phyloP scores from a whole-genome alignment of 2,329 filamentous ascomycete genomes.

The Alternaria incomplexa region DNA sequence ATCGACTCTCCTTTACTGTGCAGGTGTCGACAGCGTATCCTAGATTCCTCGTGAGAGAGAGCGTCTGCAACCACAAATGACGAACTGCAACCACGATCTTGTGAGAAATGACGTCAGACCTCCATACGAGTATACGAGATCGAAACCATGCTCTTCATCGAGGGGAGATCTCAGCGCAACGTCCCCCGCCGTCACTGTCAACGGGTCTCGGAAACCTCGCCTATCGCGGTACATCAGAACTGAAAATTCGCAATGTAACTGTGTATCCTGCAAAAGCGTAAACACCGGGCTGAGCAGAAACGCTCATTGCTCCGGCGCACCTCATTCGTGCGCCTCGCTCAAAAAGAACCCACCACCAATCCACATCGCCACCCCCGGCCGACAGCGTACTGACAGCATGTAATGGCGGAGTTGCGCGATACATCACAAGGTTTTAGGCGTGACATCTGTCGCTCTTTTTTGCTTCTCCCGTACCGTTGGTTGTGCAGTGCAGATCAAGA shows the following conservation, averaged over 20 bases:
- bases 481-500: not conserved
- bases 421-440: not conserved
- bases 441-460: not conserved
- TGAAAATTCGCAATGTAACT: not conserved
- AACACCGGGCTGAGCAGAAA: not conserved
- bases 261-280: not conserved
- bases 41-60: not conserved
- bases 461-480: not conserved
- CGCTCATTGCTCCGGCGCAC: not conserved
- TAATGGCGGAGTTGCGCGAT: not conserved
- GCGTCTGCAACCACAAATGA: not conserved
- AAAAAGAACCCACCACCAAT: not conserved
- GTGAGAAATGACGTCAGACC: not conserved
- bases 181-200: conserved; percentile 8
- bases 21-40: not conserved
- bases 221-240: not conserved
- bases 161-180: conserved; percentile 1
- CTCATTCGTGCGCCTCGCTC: not conserved
- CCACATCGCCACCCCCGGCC: not conserved
- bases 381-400: not conserved
- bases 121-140: not conserved
- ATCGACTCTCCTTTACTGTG: not conserved
- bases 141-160: not conserved
- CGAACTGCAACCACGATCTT: not conserved
- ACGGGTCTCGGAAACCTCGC: not conserved